These are phyloP conservation scores for Musa troglodytarum DNA, from an alignment of 176 grass and related monocot genomes.

Conservation along the genomic window DNA sequence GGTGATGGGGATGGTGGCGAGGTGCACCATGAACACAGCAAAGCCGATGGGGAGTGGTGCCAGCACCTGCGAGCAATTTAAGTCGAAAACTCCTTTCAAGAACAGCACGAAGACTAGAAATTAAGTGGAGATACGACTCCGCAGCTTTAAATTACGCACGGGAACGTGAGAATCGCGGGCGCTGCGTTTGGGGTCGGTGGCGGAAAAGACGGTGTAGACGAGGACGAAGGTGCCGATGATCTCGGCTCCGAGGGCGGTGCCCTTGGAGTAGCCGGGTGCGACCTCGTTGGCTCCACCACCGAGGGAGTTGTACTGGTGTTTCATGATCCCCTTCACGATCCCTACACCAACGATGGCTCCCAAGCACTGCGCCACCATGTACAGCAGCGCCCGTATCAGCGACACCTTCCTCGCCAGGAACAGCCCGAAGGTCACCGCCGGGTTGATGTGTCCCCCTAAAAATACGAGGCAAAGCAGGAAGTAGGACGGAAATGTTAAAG, in stretches of 20 bases:
- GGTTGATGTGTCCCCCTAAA: slow-evolving; percentile 41
- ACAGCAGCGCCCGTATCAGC: slow-evolving; percentile 24
- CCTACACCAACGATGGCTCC: slow-evolving; percentile 40
- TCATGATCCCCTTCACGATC: slow-evolving; percentile 48
- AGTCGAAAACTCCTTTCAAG: background rate
- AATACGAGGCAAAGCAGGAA: background rate
- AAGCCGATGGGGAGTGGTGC: slow-evolving; percentile 2
- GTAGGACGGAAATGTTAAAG: background rate
- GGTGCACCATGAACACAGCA: slow-evolving; percentile 8
- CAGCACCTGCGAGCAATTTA: background rate
- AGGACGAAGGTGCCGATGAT: slow-evolving; percentile 58
- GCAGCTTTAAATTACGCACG: background rate
- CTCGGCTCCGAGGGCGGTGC: slow-evolving; percentile 37
- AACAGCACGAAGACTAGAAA: background rate
- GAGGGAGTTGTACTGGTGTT: slow-evolving; percentile 25
- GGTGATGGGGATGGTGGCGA: slow-evolving; percentile 5
- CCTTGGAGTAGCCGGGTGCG: slow-evolving; percentile 30
- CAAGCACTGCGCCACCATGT: slow-evolving; percentile 38
- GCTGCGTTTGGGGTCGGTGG: slow-evolving; percentile 50
- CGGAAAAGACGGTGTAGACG: slow-evolving; percentile 50
- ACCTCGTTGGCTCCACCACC: slow-evolving; percentile 41
- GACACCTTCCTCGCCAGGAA: slow-evolving; percentile 48
- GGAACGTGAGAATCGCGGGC: slow-evolving; percentile 48
- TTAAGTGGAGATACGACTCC: background rate
- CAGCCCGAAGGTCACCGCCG: slow-evolving; percentile 41